Evolutionary conservation across 306 rosid species (phyloP).

Genomic region (Crotalaria pallida): DNA sequence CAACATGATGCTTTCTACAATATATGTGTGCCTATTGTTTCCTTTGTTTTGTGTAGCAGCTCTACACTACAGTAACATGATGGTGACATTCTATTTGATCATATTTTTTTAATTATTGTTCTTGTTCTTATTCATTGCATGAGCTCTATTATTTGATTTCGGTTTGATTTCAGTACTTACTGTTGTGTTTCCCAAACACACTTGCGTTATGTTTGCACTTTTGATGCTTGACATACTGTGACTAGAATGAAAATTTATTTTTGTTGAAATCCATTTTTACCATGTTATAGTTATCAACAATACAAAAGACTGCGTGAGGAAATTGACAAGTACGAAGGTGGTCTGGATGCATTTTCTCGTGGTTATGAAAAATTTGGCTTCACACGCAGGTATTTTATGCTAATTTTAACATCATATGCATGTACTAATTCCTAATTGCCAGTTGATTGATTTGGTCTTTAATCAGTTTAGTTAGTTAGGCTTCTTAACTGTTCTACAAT

Average conservation of each 20-base stretch:
- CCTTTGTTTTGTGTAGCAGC: background rate
- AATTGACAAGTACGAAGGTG: slow-evolving; percentile 89
- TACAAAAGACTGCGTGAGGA: slow-evolving; percentile 66
- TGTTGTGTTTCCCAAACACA: slow-evolving; percentile 1
- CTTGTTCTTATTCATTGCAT: background rate
- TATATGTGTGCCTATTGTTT: background rate
- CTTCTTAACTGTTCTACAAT: no score
- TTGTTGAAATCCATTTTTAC: slow-evolving; percentile 12
- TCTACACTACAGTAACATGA: background rate
- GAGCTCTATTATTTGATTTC: background rate
- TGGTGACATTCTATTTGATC: background rate
- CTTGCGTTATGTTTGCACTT: slow-evolving; percentile 7
- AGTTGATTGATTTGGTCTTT: slow-evolving; percentile 8
- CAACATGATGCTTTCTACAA: background rate
- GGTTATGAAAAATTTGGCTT: slow-evolving; percentile 94
- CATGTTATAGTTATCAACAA: slow-evolving; percentile 53
- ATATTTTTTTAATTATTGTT: background rate
- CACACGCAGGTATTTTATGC: slow-evolving; percentile 63
- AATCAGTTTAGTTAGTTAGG: background rate
- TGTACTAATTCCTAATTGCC: background rate
- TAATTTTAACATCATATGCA: background rate
- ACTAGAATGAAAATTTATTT: no score
- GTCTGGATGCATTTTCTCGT: slow-evolving; percentile 89
- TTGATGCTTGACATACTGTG: background rate
- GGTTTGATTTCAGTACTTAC: background rate